These are phyloP conservation scores for Thelephora terrestris DNA, from an alignment of 1,284 basidiomycete species.

Conservation along the genomic window DNA sequence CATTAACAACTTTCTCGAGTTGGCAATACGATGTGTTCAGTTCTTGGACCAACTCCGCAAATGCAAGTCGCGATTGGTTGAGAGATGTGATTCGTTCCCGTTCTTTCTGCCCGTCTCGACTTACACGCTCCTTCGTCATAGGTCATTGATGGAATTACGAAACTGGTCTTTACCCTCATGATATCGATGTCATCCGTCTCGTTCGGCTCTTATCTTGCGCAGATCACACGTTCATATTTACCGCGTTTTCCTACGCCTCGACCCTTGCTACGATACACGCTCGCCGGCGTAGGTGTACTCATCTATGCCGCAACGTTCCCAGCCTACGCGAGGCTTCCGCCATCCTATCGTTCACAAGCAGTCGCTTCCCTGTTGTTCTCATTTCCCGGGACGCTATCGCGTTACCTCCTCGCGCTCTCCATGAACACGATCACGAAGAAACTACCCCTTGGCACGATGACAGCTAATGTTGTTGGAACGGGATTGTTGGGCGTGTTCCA, in stretches of 20 bases:
- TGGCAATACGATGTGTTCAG: slow-evolving; percentile 90
- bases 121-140: slow-evolving; percentile 21
- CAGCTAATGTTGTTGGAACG: slow-evolving; percentile 79
- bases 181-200: slow-evolving; percentile 57
- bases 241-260: slow-evolving; percentile 30
- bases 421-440: slow-evolving; percentile 58
- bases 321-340: slow-evolving; percentile 67
- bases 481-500: slow-evolving; percentile 65
- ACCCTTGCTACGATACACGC: slow-evolving; percentile 30
- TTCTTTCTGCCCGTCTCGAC: slow-evolving; percentile 1
- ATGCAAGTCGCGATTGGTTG: slow-evolving; percentile 56
- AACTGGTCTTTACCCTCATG: slow-evolving; percentile 70
- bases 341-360: slow-evolving; percentile 66
- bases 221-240: slow-evolving; percentile 30
- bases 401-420: slow-evolving; percentile 68
- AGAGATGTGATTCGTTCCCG: slow-evolving; percentile 54
- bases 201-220: slow-evolving; percentile 50
- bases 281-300: slow-evolving; percentile 41
- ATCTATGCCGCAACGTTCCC: slow-evolving; percentile 62
- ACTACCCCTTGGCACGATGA: slow-evolving; percentile 83
- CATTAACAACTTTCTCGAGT: slow-evolving; percentile 90
- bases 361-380: slow-evolving; percentile 87
- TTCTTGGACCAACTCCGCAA: slow-evolving; percentile 71
- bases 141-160: slow-evolving; percentile 81
- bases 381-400: slow-evolving; percentile 80